Evolutionary conservation across 1,284 basidiomycete species (phyloP).

Genomic region (Uromyces viciae-fabae): DNA sequence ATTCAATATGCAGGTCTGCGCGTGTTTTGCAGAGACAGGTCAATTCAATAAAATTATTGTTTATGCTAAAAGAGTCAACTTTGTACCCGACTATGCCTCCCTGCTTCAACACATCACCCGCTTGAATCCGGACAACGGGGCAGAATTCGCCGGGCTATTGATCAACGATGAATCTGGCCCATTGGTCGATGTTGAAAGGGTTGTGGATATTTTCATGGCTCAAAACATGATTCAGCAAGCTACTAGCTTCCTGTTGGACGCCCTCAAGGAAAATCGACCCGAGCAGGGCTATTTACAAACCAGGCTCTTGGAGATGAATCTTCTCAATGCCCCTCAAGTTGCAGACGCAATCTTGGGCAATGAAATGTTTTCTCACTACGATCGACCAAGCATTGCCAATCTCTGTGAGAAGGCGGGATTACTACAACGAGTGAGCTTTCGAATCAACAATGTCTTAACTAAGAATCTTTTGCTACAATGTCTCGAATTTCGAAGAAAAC

Average conservation of each 20-base stretch:
- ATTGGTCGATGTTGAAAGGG: constrained; percentile 87
- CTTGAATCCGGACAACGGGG: constrained; percentile 93
- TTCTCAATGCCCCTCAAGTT: constrained; percentile 95
- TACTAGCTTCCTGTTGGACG: constrained; percentile 95
- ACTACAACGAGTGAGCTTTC: constrained; percentile 65
- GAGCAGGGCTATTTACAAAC: constrained; percentile 97
- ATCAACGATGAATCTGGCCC: constrained; percentile 90
- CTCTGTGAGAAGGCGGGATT: constrained; percentile 97
- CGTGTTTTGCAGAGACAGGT: constrained; percentile 97
- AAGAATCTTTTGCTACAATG: too few species aligned
- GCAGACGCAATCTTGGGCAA: constrained; percentile 98
- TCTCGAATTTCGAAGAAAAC: too few species aligned
- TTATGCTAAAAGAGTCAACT: constrained; percentile 96
- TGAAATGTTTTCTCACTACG: constrained; percentile 97
- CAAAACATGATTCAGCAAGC: constrained; percentile 99
- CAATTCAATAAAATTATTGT: constrained; percentile 98
- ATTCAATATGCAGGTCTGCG: constrained; percentile 59
- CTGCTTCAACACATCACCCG: constrained; percentile 98
- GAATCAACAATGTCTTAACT: too few species aligned
- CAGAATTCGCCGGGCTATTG: constrained; percentile 93
- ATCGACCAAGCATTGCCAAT: constrained; percentile 93
- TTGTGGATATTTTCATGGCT: constrained; percentile 97
- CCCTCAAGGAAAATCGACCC: constrained; percentile 98
- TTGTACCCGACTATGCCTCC: constrained; percentile 86
- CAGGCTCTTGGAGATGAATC: constrained; percentile 94